Evolutionary conservation across 257 asterid species (phyloP).

Genomic region (Eustoma russellianum): DNA sequence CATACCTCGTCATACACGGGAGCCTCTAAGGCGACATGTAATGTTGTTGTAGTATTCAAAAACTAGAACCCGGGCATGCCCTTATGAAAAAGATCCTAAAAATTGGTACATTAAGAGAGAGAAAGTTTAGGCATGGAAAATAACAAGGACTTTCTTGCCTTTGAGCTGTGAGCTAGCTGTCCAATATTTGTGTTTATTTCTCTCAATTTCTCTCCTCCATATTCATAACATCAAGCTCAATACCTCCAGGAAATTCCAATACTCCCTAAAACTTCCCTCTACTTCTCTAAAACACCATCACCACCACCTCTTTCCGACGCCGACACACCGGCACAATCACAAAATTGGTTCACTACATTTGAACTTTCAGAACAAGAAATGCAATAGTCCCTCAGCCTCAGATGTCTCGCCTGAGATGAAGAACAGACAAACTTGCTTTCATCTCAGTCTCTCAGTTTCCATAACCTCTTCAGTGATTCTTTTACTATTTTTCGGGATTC

Average conservation of each 20-base stretch:
- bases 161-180: constrained; percentile 90
- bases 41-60: constrained; percentile 1
- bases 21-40: no score
- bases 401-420: constrained; percentile 82
- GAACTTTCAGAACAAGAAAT: constrained; percentile 6
- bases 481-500: constrained; percentile 7
- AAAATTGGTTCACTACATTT: neutral
- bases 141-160: constrained; percentile 35
- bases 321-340: constrained; percentile 10
- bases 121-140: constrained; percentile 12
- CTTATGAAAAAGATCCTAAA: neutral
- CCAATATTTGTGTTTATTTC: constrained; percentile 9
- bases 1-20: no score
- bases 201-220: constrained; percentile 7
- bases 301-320: constrained; percentile 9
- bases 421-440: constrained; percentile 21
- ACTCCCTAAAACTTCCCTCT: no score
- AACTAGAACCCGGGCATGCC: neutral
- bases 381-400: constrained; percentile 13
- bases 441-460: constrained; percentile 8
- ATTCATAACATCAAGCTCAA: neutral
- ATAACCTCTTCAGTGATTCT: constrained; percentile 12
- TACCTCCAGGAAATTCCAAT: no score
- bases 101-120: no score
- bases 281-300: neutral